These are phyloP conservation scores for Rhodotorula sp. DNA, from an alignment of 1,284 basidiomycete genomes.

Conservation along the genomic window DNA sequence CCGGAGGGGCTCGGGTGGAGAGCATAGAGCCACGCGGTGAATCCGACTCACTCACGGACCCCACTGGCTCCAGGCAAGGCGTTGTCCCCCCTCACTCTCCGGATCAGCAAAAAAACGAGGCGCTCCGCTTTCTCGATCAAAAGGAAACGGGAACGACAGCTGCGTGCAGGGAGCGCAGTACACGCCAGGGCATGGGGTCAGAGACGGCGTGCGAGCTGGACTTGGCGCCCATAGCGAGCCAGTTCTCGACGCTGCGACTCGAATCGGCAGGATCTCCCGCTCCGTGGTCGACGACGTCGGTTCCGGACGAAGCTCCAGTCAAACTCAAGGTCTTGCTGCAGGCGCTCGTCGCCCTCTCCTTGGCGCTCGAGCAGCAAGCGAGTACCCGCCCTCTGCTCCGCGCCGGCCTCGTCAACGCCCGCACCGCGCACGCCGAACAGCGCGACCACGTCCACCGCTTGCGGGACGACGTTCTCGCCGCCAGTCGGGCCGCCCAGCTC, in stretches of 20 bases:
- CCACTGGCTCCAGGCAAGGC: too few relatives aligned
- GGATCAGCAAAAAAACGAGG: too few relatives aligned
- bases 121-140: too few relatives aligned
- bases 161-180: too few relatives aligned
- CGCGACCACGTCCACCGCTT: neutral
- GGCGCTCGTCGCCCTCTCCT: constrained; percentile 21
- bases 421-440: neutral
- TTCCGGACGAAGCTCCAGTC: constrained; percentile 1
- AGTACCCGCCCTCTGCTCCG: constrained; percentile 14
- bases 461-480: constrained; percentile 6
- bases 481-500: constrained; percentile 17
- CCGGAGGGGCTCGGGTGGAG: too few relatives aligned
- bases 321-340: constrained; percentile 12
- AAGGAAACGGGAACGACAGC: too few relatives aligned
- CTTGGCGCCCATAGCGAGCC: neutral
- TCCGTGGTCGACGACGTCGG: constrained; percentile 11
- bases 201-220: neutral
- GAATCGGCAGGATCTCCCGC: constrained; percentile 18
- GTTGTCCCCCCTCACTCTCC: too few relatives aligned
- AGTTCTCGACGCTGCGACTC: neutral
- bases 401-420: neutral
- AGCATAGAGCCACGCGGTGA: too few relatives aligned
- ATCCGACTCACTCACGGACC: too few relatives aligned
- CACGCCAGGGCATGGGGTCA: too few relatives aligned
- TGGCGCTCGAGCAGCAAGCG: constrained; percentile 3